These are phyloP conservation scores for Cicer pinnatifidum DNA, from an alignment of 306 rosid genomes.

Conservation along the genomic window DNA sequence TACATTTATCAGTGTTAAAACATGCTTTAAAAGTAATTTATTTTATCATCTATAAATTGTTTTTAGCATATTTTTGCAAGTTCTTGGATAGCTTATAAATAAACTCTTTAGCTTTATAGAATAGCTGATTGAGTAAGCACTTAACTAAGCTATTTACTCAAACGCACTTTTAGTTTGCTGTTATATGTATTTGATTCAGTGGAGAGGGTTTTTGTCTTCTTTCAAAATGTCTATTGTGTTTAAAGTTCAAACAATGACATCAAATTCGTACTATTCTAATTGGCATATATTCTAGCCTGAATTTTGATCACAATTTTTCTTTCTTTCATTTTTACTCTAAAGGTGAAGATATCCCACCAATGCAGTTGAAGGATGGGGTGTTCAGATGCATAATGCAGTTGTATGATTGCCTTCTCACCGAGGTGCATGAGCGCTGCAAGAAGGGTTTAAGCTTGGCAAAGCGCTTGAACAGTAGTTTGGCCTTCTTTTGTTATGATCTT, in stretches of 20 bases:
- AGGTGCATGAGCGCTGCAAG: slow-evolving; percentile 99
- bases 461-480: slow-evolving; percentile 95
- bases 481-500: slow-evolving; percentile 97
- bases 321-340: slow-evolving; percentile 39
- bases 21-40: background rate
- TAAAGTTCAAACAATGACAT: slow-evolving; percentile 3
- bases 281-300: slow-evolving; percentile 32
- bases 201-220: background rate
- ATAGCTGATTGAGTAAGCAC: background rate
- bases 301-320: slow-evolving; percentile 30
- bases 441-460: slow-evolving; percentile 95
- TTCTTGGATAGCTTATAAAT: background rate
- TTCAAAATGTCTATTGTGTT: background rate
- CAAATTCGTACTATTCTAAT: slow-evolving; percentile 15
- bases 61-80: slow-evolving; percentile 6
- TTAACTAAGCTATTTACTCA: slow-evolving; percentile 1
- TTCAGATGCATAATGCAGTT: slow-evolving; percentile 97
- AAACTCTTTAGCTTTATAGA: background rate
- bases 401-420: slow-evolving; percentile 97
- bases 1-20: background rate
- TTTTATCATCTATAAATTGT: background rate
- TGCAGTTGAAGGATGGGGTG: slow-evolving; percentile 98
- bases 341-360: slow-evolving; percentile 99
- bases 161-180: background rate
- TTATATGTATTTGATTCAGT: background rate